Base-by-base conservation (phyloP, 2,329 filamentous ascomycete species). In the Colletotrichum euphorbiae region DNA sequence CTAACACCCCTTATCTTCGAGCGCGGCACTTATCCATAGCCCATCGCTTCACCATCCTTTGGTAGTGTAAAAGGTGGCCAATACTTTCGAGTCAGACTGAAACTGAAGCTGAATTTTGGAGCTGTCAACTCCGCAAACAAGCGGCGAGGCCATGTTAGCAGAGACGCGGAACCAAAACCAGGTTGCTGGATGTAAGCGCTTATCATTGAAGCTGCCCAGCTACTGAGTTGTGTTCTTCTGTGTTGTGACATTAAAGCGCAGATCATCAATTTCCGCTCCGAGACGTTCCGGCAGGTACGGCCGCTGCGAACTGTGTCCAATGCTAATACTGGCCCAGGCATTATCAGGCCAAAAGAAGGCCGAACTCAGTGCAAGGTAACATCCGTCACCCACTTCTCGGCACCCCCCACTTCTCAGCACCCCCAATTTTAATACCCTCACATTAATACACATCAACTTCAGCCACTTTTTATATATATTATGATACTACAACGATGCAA, bases 101-200 rank as follows among this genome's bases (percentile, higher is more conserved):
- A 62, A 8, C 40, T 43, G 40, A 5, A 4, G n/a, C 12, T 43
- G 40, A 43, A 43, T 13, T 13, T 43, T 13, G 12, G 40, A n/a
- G 11, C 6, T 43, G 15, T 43, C 40, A 13, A 43, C 40, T 15
- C 12, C 40, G 40, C 40, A 43, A 13, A 43, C 40, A n/a, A 6
- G 40, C 40, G 40, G 15, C 5, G 15, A n/a, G 7, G 40, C 92
- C 1, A 94, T 83, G 72, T 94, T 94, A 43, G 91, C 91, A 75
- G 94, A 94, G 2, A 94, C 91, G 43, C 92, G 88, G 75, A 94
- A 94, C 92, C 92, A 94, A 3, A 94, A 83, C 91, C 90, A 90
- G 71, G 84, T 85, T 12, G 85, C 50, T 17, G 4, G 24, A 50
- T 50, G 46, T 31, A 50, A 4, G 7, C 13, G 21, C 2, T 50